Evolutionary conservation across 108 stramenopile species (phyloP).

Genomic region (Conticribra weissflogii): DNA sequence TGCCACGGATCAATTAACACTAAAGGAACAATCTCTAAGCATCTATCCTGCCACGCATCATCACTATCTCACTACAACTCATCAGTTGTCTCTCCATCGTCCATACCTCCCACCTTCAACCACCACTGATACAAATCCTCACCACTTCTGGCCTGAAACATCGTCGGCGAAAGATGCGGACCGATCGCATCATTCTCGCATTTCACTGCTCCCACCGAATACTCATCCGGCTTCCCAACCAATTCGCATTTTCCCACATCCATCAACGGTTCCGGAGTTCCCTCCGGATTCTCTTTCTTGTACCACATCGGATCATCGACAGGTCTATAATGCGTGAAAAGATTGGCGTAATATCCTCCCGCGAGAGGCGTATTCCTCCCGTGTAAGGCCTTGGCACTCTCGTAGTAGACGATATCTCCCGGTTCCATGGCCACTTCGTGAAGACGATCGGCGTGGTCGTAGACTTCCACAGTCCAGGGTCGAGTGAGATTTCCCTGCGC

Average conservation of each 20-base stretch:
- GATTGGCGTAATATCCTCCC: slow-evolving; percentile 77
- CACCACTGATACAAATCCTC: slow-evolving; percentile 74
- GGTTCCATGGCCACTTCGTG: slow-evolving; percentile 81
- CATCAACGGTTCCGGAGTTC: slow-evolving; percentile 64
- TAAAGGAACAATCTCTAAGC: neutral
- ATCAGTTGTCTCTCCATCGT: slow-evolving; percentile 30
- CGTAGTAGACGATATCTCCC: slow-evolving; percentile 90
- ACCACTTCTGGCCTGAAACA: slow-evolving; percentile 53
- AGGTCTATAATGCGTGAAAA: slow-evolving; percentile 94
- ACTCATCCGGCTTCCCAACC: slow-evolving; percentile 51
- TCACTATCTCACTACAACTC: neutral
- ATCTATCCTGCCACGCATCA: slow-evolving; percentile 13
- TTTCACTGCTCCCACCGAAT: slow-evolving; percentile 63
- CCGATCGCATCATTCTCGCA: slow-evolving; percentile 72
- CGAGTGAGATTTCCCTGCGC: slow-evolving; percentile 80
- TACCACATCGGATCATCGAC: slow-evolving; percentile 63
- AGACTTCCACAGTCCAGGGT: slow-evolving; percentile 85
- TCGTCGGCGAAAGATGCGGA: slow-evolving; percentile 53
- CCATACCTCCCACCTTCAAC: slow-evolving; percentile 58
- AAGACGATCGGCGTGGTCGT: slow-evolving; percentile 69
- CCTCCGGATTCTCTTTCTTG: slow-evolving; percentile 61
- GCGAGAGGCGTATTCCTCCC: slow-evolving; percentile 77
- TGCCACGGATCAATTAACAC: too few relatives aligned
- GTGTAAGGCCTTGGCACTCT: slow-evolving; percentile 87
- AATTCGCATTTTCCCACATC: slow-evolving; percentile 64